Evolutionary conservation across 805 yeast species (phyloP), one percentile per base, ranked within the genome.

Genomic region (Metschnikowia peoriensis): DNA sequence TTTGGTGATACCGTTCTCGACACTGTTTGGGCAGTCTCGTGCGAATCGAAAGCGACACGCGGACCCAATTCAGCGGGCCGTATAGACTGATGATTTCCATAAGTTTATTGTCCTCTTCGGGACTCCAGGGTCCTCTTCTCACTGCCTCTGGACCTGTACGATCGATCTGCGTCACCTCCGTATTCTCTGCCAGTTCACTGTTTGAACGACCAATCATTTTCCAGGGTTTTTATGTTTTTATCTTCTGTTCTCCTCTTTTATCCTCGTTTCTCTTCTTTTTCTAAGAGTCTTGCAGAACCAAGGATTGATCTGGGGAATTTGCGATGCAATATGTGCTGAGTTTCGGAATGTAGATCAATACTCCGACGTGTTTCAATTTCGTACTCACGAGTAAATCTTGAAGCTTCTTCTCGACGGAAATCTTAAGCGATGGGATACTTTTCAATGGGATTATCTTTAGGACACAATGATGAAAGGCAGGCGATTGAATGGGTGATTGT

Each of bases 11-110:
- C 17, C 97, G 78, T 67, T 90, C 97, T 39, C 97, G 76, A 65
- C 97, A 89, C 69, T 90, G 97, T 65, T 91, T 91, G 7, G 97
- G 96, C 2, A 96, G 86, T 57, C 97, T 76, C 6, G 93, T 79
- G 32, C 84, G 85, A 53, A 90, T 73, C 51, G 80, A 75, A 58
- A 84, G 86, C 10, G 96, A 83, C 16, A 91, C 89, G 53, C 88
- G 78, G 6, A 91, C 97, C 97, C 97, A 90, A 66, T 89, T 89
- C 39, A 88, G 79, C 9, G 96, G 90, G 6, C 96, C 96, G 66
- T 81, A 85, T 27, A 81, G 68, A 40, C 80, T 72, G 39, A 90
- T 88, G 27, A 90, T 76, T 22, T 85, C 87, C 64, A 90, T 69
- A 45, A 90, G 77, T 60, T 81, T 80, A 57, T 79, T 80, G 68